Conservation (phyloP, 805 yeast genomes). For the Barnettozyma siamensis region DNA sequence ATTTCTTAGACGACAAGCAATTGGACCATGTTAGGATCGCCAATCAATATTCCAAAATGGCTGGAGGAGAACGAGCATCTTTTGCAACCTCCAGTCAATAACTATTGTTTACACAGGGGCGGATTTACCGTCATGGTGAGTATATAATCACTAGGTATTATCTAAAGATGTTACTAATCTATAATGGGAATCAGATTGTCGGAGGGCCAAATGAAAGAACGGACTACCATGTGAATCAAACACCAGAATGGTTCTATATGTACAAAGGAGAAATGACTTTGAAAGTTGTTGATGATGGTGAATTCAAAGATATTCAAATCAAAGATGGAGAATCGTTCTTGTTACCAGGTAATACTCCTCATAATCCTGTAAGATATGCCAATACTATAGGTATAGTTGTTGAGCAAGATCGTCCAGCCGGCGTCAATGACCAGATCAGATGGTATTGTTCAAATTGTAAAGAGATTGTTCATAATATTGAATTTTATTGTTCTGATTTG, state of each 20-base stretch:
- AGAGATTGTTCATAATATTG: slow-evolving; percentile 58
- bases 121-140: slow-evolving; percentile 83
- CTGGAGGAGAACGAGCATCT: slow-evolving; percentile 67
- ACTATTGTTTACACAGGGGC: slow-evolving; percentile 83
- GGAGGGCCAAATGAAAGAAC: slow-evolving; percentile 96
- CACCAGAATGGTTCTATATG: slow-evolving; percentile 92
- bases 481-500: slow-evolving; percentile 71
- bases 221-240: slow-evolving; percentile 88
- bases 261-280: slow-evolving; percentile 82
- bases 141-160: too few relatives aligned
- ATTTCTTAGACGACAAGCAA: not conserved
- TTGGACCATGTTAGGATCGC: slow-evolving; percentile 38
- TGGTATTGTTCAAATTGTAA: slow-evolving; percentile 82
- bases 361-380: slow-evolving; percentile 81
- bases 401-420: slow-evolving; percentile 84
- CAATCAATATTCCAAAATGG: slow-evolving; percentile 80
- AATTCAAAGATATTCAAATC: slow-evolving; percentile 68
- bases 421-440: slow-evolving; percentile 63
- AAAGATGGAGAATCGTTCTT: slow-evolving; percentile 85
- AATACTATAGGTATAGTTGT: slow-evolving; percentile 86
- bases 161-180: too few relatives aligned
- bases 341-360: slow-evolving; percentile 81
- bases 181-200: slow-evolving; percentile 44
- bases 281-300: slow-evolving; percentile 74
- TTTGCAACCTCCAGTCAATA: slow-evolving; percentile 88